phyloP scores from a whole-genome alignment of 2,329 filamentous ascomycete genomes.

The Berkeleyomyces rouxiae region DNA sequence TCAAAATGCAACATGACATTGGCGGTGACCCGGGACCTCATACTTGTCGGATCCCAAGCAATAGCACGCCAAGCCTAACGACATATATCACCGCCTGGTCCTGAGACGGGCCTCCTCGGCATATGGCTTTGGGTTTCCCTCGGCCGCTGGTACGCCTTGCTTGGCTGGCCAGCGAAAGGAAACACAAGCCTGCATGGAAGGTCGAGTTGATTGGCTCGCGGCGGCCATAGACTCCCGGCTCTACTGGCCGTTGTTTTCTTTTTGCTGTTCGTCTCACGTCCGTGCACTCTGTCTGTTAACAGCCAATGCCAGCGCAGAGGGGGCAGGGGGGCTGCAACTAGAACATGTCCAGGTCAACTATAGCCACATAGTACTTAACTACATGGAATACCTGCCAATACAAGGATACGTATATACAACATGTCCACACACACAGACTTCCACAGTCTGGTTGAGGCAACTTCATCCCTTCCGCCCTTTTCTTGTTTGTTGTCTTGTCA shows the following conservation, averaged over 20 bases:
- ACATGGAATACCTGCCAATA: background rate
- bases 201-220: background rate
- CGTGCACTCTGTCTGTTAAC: background rate
- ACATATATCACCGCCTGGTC: background rate
- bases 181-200: background rate
- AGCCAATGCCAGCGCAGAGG: background rate
- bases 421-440: background rate
- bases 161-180: background rate
- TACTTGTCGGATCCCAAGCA: background rate
- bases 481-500: no score
- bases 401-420: background rate
- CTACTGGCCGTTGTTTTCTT: background rate
- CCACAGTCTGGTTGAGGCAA: background rate
- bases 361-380: background rate
- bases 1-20: background rate
- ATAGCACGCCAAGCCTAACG: background rate
- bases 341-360: background rate
- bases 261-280: background rate
- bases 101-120: background rate
- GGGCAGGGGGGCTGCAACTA: background rate
- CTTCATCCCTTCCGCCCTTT: no score
- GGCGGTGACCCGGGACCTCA: no score
- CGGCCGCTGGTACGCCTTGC: background rate
- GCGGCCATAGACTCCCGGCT: background rate
- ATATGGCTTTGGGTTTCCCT: background rate